Conservation (phyloP, 176 grass and related monocot species). For the Oryza coarctata region DNA sequence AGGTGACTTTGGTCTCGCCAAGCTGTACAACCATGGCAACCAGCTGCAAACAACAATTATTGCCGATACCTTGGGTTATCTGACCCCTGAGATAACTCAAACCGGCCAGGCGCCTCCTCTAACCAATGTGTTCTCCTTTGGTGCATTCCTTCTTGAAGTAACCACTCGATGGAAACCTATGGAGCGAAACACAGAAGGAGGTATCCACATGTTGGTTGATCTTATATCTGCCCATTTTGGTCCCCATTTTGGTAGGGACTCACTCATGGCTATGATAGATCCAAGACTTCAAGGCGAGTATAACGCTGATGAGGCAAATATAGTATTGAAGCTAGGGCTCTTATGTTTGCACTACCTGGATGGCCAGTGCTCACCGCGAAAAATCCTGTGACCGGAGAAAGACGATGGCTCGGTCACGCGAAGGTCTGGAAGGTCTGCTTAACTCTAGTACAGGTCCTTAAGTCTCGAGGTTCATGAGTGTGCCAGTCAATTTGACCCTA, state of each 20-base stretch:
- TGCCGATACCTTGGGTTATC: conserved; percentile 17
- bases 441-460: too few species aligned
- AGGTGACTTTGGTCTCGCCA: conserved; percentile 8
- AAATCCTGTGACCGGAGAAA: too few species aligned
- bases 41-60: conserved; percentile 19
- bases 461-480: too few species aligned
- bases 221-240: conserved; percentile 1
- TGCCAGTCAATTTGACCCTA: too few species aligned
- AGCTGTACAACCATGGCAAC: background rate
- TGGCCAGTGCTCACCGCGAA: too few species aligned
- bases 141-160: conserved; percentile 18
- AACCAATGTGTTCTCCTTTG: conserved; percentile 18
- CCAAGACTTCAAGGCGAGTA: background rate
- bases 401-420: too few species aligned
- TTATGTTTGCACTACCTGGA: conserved; percentile 21
- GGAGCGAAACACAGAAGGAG: background rate
- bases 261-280: background rate
- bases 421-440: too few species aligned
- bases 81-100: conserved; percentile 7
- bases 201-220: background rate
- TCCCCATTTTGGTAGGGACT: too few species aligned
- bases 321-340: conserved; percentile 16
- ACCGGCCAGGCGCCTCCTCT: conserved; percentile 21
- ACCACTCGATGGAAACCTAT: background rate
- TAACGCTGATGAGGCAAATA: background rate